Base-by-base conservation (phyloP, 306 rosid species). In the Elaeagnus macrophylla region DNA sequence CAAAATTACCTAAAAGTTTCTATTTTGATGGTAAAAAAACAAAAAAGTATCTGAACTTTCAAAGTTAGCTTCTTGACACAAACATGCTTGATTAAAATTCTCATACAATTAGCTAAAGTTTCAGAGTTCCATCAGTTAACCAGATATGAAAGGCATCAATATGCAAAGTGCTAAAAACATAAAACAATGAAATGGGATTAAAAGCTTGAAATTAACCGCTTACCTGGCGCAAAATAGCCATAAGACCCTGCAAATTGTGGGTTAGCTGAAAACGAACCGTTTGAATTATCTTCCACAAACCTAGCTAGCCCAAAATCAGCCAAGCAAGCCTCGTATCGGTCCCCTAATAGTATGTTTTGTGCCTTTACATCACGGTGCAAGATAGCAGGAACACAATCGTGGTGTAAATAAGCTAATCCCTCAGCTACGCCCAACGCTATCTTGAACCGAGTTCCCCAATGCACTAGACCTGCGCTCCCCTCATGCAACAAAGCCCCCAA, bases 161-260 rank as follows among this genome's bases (percentile, higher is more conserved):
- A 25, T 1, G 32, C 32, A 1, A 5, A 2, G 32, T 25, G 32
- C 32, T 25, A 25, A 25, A 60, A 32, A 20, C 39, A 36, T 16
- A 32, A 46, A 25, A 25, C 32, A 25, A 25, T 25, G 32, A 25
- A 25, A 25, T 25, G 32, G 32, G 32, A 25, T 25, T 25, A 25
- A 25, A 25, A 25, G 32, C 32, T 25, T 25, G 32, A 25, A 25
- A 25, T 25, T 25, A 25, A 25, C 32, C 2, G 53, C 76, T 62
- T 53, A 83, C 97, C 99, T 0, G 99, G 99, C 50, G 99, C 96
- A 78, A 91, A 74, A 69, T 91, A 91, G 75, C 99, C 99, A 63
- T 82, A 91, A 14, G 99, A 87, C 7, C 99, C 99, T 0, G 99
- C 95, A 45, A 91, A 80, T 49, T 86, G 89, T 6, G 89, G 96